Conservation (phyloP, 75 land plant genomes). For the Ceratopteris richardii region DNA sequence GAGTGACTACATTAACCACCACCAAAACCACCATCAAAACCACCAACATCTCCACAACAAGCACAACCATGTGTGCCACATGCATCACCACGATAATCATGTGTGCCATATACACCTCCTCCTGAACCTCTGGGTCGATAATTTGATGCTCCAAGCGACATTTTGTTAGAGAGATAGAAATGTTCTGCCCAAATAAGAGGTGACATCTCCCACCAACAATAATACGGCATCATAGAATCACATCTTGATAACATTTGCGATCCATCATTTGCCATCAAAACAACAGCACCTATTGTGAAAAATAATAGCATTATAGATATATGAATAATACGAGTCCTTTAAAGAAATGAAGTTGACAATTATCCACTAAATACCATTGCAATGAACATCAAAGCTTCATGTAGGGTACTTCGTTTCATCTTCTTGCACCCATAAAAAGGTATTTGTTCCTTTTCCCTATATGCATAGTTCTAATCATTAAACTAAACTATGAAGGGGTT, state of each 20-base stretch:
- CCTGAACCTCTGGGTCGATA: neutral
- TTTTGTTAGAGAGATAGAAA: neutral
- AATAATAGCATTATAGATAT: no score
- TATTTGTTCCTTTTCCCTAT: no score
- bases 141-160: neutral
- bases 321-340: no score
- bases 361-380: no score
- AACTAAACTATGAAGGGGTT: no score
- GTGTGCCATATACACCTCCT: neutral
- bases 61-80: neutral
- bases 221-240: slow-evolving; percentile 1
- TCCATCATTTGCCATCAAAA: neutral
- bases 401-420: no score
- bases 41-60: neutral
- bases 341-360: no score
- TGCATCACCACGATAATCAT: neutral
- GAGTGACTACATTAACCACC: no score
- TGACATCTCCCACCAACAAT: slow-evolving; percentile 11
- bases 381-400: no score
- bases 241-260: no score
- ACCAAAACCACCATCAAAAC: neutral
- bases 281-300: slow-evolving; percentile 2
- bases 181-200: neutral
- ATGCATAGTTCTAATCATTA: no score
- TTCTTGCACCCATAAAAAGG: no score